phyloP scores from a whole-genome alignment of 345 rosid species.

The Litchi chinensis region DNA sequence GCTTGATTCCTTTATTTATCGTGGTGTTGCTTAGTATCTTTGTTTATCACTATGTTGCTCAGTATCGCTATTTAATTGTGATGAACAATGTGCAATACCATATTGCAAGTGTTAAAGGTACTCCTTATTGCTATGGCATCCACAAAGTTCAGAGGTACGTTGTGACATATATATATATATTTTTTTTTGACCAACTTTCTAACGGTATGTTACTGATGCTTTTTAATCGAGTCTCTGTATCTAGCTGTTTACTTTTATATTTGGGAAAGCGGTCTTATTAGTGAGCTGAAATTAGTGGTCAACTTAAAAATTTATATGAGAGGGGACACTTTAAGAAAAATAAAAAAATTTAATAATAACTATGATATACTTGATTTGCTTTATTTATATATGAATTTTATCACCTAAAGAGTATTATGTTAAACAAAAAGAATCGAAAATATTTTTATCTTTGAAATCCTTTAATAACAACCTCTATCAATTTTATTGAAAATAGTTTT shows the following conservation, averaged over 20 bases:
- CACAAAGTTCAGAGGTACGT: slow-evolving; percentile 84
- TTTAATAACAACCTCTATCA: no score
- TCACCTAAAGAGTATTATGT: no score
- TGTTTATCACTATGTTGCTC: slow-evolving; percentile 13
- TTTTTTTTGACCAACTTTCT: slow-evolving; percentile 13
- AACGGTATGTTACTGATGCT: slow-evolving; percentile 19
- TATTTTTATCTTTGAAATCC: no score
- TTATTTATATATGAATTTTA: no score
- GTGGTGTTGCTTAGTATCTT: not conserved
- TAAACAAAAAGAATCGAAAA: no score
- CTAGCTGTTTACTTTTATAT: slow-evolving; percentile 9
- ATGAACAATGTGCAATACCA: slow-evolving; percentile 66
- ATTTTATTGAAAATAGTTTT: no score
- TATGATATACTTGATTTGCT: no score
- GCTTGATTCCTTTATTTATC: slow-evolving; percentile 14
- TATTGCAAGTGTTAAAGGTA: slow-evolving; percentile 90
- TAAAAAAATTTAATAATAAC: no score
- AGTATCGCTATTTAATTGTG: slow-evolving; percentile 31
- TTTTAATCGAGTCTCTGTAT: slow-evolving; percentile 8
- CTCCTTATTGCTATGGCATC: slow-evolving; percentile 97
- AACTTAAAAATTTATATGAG: no score
- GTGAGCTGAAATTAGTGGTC: not conserved
- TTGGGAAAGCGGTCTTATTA: not conserved
- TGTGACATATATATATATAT: slow-evolving; percentile 25
- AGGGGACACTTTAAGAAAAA: no score